phyloP scores from a whole-genome alignment of 805 yeast genomes.

The Isabelozyma gotoi region DNA sequence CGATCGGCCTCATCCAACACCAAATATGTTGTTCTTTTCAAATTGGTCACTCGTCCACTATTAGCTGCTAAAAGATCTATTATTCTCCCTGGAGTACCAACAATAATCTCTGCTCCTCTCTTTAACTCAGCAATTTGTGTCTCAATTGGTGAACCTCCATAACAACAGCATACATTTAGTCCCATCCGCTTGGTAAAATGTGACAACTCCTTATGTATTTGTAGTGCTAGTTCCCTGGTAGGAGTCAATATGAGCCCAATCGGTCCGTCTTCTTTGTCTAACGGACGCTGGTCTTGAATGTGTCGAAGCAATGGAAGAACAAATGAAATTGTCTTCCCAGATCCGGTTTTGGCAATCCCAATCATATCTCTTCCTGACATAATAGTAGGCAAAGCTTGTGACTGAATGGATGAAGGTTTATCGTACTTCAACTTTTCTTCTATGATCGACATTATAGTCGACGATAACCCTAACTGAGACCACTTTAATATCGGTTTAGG shows the following conservation, averaged over 20 bases:
- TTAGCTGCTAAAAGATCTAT: conserved; percentile 87
- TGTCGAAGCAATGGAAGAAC: conserved; percentile 83
- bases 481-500: conserved; percentile 73
- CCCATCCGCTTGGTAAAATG: conserved; percentile 53
- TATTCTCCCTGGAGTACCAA: conserved; percentile 94
- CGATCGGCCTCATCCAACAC: conserved; percentile 96
- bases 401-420: conserved; percentile 83
- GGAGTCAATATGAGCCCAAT: conserved; percentile 81
- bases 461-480: conserved; percentile 79
- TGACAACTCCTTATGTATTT: conserved; percentile 67
- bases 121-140: conserved; percentile 78
- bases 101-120: conserved; percentile 74
- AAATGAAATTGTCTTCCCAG: conserved; percentile 92
- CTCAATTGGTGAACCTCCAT: conserved; percentile 87
- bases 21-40: conserved; percentile 72
- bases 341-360: conserved; percentile 95
- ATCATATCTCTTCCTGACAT: conserved; percentile 89
- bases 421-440: conserved; percentile 49
- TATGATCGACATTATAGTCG: conserved; percentile 53
- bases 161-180: conserved; percentile 70
- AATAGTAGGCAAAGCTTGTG: conserved; percentile 86
- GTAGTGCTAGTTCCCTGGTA: conserved; percentile 88
- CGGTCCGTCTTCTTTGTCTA: conserved; percentile 61
- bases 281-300: conserved; percentile 66
- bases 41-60: conserved; percentile 68